Conservation (phyloP, 768 basidiomycete species). For the Lactifluus volemus region DNA sequence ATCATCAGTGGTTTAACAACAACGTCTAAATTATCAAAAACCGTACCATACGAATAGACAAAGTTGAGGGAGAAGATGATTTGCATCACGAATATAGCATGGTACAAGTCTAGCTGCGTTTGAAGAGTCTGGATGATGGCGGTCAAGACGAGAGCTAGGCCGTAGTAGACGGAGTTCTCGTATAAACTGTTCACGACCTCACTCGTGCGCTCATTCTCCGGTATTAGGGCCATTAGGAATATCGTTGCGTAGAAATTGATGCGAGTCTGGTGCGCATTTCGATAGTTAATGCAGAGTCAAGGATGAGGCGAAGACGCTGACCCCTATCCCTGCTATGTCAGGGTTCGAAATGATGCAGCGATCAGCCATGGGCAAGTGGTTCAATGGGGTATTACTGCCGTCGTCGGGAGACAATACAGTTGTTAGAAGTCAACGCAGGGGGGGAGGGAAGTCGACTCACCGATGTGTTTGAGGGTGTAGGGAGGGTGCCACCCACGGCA, state of each 20-base stretch:
- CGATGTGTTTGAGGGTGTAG: no score
- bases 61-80: conserved; percentile 1
- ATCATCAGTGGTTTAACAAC: background rate
- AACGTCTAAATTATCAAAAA: background rate
- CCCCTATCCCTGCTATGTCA: conserved; percentile 3
- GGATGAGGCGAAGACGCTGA: background rate
- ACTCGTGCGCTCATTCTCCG: background rate
- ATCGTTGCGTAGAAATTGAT: conserved; percentile 9
- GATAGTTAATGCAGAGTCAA: background rate
- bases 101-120: conserved; percentile 6
- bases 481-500: no score
- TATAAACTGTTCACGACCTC: background rate
- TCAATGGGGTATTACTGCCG: background rate
- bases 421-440: background rate
- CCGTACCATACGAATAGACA: conserved; percentile 1
- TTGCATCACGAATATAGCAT: conserved; percentile 14
- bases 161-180: background rate
- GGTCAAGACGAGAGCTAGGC: conserved; percentile 5
- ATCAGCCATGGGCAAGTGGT: background rate
- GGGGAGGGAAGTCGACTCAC: background rate
- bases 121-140: conserved; percentile 1
- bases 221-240: background rate
- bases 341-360: background rate
- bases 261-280: conserved; percentile 1
- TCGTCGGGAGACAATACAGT: background rate